A percentile compares a stretch with the other conserved stretches of the same genome.
phyloP scores from a whole-genome alignment of 1,284 basidiomycete genomes.

The Cryptococcus sp. region DNA sequence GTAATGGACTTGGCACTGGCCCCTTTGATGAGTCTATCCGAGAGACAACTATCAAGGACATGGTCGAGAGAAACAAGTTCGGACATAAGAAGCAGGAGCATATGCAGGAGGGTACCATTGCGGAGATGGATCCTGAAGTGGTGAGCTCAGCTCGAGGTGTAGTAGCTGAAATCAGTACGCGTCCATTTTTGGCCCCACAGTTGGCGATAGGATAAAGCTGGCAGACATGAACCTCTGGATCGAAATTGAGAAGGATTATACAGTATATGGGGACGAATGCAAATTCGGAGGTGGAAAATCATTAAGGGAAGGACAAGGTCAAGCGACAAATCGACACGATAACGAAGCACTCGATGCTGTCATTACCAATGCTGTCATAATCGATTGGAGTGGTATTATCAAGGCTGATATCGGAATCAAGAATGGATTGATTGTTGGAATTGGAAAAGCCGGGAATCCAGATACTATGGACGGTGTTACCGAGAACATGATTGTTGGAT shows the following conservation, averaged over 20 bases:
- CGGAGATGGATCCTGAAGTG: slow-evolving; percentile 46
- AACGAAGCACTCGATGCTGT: slow-evolving; percentile 77
- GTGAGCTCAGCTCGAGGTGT: slow-evolving; percentile 23
- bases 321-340: slow-evolving; percentile 70
- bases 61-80: slow-evolving; percentile 37
- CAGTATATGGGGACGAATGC: slow-evolving; percentile 75
- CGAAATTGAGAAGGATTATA: slow-evolving; percentile 80
- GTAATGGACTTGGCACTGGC: slow-evolving; percentile 70
- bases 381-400: slow-evolving; percentile 94
- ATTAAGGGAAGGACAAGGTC: slow-evolving; percentile 95
- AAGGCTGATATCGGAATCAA: slow-evolving; percentile 99
- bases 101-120: slow-evolving; percentile 21
- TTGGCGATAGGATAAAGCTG: slow-evolving; percentile 80
- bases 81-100: slow-evolving; percentile 38
- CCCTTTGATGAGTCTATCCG: slow-evolving; percentile 33
- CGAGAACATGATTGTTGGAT: slow-evolving; percentile 71
- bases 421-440: slow-evolving; percentile 73
- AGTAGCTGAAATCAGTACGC: slow-evolving; percentile 56
- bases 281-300: slow-evolving; percentile 98
- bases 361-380: slow-evolving; percentile 88
- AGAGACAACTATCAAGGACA: slow-evolving; percentile 15
- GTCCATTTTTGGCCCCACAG: slow-evolving; percentile 91
- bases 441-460: slow-evolving; percentile 97
- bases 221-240: slow-evolving; percentile 91
- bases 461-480: slow-evolving; percentile 85